Evolutionary conservation across 73 alveolate genomes (phyloP).

Genomic region (Effrenium voratum): DNA sequence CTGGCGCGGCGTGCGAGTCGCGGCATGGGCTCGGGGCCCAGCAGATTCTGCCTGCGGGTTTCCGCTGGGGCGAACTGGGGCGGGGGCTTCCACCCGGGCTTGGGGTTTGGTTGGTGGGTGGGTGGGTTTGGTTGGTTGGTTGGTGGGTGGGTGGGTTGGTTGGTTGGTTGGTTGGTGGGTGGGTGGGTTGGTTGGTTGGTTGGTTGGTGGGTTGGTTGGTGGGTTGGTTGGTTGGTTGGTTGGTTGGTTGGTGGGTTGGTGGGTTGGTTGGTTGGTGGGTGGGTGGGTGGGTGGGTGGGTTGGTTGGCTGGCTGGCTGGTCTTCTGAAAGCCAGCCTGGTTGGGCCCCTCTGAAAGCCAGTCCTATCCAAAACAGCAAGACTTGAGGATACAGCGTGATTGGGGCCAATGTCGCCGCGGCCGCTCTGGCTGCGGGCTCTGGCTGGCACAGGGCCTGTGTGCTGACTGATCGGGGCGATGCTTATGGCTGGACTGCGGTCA

Average conservation of each 20-base stretch:
- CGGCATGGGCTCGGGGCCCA: too few relatives aligned
- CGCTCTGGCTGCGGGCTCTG: not conserved
- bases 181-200: too few relatives aligned
- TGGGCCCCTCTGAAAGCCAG: not conserved
- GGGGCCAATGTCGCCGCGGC: not conserved
- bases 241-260: not conserved
- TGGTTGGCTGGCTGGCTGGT: not conserved
- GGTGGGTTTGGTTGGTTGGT: too few relatives aligned
- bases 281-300: not conserved
- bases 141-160: too few relatives aligned
- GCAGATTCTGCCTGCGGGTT: too few relatives aligned
- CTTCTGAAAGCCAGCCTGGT: not conserved
- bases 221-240: not conserved
- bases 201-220: too few relatives aligned
- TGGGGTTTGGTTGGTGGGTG: too few relatives aligned
- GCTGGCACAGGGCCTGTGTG: slow-evolving; percentile 8
- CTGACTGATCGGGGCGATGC: not conserved
- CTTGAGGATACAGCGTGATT: not conserved
- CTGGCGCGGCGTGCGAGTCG: too few relatives aligned
- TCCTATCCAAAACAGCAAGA: not conserved
- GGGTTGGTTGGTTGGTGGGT: not conserved
- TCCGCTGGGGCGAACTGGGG: too few relatives aligned
- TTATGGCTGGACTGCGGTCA: slow-evolving; percentile 74
- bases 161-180: too few relatives aligned
- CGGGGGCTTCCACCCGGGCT: too few relatives aligned